Evolutionary conservation across 208 protist species (phyloP).

Genomic region (Trypanosoma theileri): DNA sequence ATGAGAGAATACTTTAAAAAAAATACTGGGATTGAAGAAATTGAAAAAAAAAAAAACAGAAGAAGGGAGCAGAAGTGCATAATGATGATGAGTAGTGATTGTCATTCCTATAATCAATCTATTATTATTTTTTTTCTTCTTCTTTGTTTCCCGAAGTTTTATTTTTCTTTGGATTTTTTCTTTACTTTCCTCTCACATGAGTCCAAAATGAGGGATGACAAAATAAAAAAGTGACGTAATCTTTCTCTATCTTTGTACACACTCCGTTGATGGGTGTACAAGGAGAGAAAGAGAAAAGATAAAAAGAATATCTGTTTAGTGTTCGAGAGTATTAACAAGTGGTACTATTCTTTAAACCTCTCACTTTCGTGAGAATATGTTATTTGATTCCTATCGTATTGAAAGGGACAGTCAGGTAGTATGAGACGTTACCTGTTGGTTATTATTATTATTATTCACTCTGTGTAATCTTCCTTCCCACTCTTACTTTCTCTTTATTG

Average conservation of each 20-base stretch:
- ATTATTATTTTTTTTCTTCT: conserved; percentile 6
- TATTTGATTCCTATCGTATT: conserved; percentile 9
- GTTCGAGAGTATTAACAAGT: too few relatives aligned
- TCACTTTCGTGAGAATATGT: too few relatives aligned
- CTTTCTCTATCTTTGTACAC: too few relatives aligned
- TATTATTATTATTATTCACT: conserved; percentile 3
- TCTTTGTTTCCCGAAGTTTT: background rate
- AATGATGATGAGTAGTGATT: too few relatives aligned
- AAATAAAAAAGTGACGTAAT: too few relatives aligned
- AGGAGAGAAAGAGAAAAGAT: too few relatives aligned
- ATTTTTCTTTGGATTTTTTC: conserved; percentile 1
- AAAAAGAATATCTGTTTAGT: too few relatives aligned
- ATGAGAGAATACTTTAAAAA: background rate
- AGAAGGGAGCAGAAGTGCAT: background rate
- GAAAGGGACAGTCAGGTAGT: background rate
- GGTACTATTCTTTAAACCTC: too few relatives aligned
- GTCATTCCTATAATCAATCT: too few relatives aligned
- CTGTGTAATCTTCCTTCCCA: background rate
- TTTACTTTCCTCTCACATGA: background rate
- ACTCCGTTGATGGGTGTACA: too few relatives aligned
- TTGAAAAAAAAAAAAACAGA: background rate
- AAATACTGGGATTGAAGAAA: background rate
- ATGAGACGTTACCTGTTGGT: too few relatives aligned
- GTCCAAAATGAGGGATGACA: background rate
- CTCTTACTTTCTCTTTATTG: background rate